Evolutionary conservation across 78 protist species (phyloP), one percentile per base, ranked within the genome.

Genomic region (Pigoraptor vietnamica): DNA sequence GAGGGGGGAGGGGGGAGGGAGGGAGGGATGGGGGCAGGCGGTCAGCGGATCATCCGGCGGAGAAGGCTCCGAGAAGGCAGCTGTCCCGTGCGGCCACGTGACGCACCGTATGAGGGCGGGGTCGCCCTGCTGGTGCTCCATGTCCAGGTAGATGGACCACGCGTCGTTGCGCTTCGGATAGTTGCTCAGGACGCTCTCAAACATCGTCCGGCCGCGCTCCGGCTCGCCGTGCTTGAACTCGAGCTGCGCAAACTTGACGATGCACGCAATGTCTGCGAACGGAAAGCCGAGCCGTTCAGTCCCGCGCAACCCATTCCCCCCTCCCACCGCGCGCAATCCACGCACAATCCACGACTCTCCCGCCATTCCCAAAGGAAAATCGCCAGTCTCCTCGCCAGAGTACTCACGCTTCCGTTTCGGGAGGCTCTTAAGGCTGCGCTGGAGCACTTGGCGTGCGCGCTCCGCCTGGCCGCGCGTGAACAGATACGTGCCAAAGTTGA

Each of bases 111-210:
- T 91, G 35, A 19, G 33, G 23, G 1, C 39, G 6, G 2, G 38
- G 33, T 93, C 93, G 35, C 89, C 97, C n/a, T 0, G 1, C 25
- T 88, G 67, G 38, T 40, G 23, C 93, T 98, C 99, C 97, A 92
- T 94, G 92, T 98, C 99, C 25, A 98, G 10, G 56, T 97, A 98
- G 25, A 97, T 93, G 25, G 86, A 39, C 99, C 99, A 99, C 37
- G 98, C 19, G 90, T 99, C 99, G 32, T 96, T 25, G 33, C 99
- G 91, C 84, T 93, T 97, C 21, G 99, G 99, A 81, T 94, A 91
- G 35, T 1, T 90, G 36, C 93, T 24, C 29, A 98, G 90, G 10
- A 99, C 83, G 34, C 83, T 93, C 92, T 96, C 97, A 24, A 96
- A 94, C 79, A 96, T 79, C 81, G 97, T 96, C 83, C 97, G 94